Base-by-base conservation (phyloP, 2,329 filamentous ascomycete genomes). In the Apiospora rasikravindrae region DNA sequence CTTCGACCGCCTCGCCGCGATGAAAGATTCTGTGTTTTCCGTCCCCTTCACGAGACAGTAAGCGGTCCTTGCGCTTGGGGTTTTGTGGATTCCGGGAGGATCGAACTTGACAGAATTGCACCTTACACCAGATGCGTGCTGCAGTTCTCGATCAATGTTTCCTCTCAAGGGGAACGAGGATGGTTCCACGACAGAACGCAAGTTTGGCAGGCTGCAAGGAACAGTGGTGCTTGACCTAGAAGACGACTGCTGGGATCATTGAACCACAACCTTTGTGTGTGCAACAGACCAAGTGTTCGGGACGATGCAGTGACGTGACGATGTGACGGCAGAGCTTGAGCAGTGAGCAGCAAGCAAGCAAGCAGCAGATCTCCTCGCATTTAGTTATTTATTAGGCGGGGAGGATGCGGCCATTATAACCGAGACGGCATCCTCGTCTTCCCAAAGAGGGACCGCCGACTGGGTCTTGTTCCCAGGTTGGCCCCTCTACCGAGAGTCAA, bases 141-240 rank as follows among this genome's bases (percentile, higher is more conserved):
- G 14, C 53, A 2, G 29, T 40, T 64, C 29, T 64, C 57, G 19
- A 64, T 40, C 22, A 8, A n/a, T 64, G 33, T 64, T 64, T 40
- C 57, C 33, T 13, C 16, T n/a, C 4, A 61, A 22, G 14, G 19
- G 29, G 53, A 29, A 37, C 53, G 53, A 61, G 53, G 19, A 22
- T n/a, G 57, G 57, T 64, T 64, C 57, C 57, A 64, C 57, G 33
- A 64, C 57, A 64, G 57, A 40, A 40, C 19, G 40, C 45, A 49
- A 49, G 33, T 64, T 40, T 64, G 57, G 33, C 45, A 49, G 22
- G 22, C 33, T 64, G 57, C 57, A 64, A 64, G 57, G 33, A 40
- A 40, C 57, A 64, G 19, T 24, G 33, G 33, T 40, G 57, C 40
- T 64, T 24, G 57, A 13, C 19, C 57, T 40, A 40, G 57, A 64